Evolutionary conservation across 2,329 filamentous ascomycete species (phyloP), one percentile per base, ranked within the genome.

Genomic region (Leptodontidium sp.): DNA sequence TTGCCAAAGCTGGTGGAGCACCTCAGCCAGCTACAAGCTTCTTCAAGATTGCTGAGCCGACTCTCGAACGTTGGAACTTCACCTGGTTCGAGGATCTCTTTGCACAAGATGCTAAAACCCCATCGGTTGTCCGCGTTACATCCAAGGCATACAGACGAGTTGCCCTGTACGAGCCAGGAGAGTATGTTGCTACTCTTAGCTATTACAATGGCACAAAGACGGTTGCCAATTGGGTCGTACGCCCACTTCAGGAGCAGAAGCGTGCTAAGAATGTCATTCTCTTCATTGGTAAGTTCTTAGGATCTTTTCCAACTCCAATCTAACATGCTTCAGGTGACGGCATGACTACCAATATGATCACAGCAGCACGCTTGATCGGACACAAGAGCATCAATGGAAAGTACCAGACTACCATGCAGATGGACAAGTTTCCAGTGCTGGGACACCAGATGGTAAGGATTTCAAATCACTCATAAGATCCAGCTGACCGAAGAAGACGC

Each of bases 31-130:
- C 89, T 50, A 83, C 89, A 17, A 82, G 88, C 50, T 94, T 88
- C 81, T 95, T 96, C 82, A 83, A 84, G n/a, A 77, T 91, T 45
- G 76, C 85, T 2, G 92, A 95, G 78, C 90, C 93, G 24, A 81
- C 88, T 78, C 81, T 96, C 17, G 93, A 97, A 84, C 90, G 84
- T 72, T 97, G 93, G 93, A 87, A 89, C 73, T 96, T 96, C 78
- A 85, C 85, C n/a, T 96, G 91, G 91, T 95, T 87, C 77, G 93
- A 95, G 82, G 91, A 97, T 75, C 86, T 93, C 32, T 97, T 93
- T 77, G 93, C 93, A 35, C 82, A 89, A 76, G 92, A 94, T 75
- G 88, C 88, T 3, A 81, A 87, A 24, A 89, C 85, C 45, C 87
- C 91, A 4, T 91, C 90, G 1, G 76, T 93, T 24, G 93, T 97